Evolutionary conservation across 495 filamentous ascomycete species (phyloP).

Genomic region (Xylaria bambusicola): DNA sequence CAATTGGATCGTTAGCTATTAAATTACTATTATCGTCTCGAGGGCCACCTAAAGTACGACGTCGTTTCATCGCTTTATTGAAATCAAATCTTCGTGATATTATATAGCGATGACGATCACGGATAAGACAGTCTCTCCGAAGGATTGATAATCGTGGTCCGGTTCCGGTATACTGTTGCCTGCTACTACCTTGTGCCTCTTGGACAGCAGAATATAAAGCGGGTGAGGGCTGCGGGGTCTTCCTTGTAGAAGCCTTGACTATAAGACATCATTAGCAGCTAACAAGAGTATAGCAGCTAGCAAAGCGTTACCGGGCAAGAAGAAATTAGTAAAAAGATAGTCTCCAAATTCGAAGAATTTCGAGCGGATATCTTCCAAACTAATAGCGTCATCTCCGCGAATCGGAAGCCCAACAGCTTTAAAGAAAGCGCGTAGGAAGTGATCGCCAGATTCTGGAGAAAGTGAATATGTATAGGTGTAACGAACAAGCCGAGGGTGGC

Average conservation of each 20-base stretch:
- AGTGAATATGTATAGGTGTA: constrained; percentile 27
- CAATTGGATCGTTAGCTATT: neutral
- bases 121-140: constrained; percentile 26
- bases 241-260: constrained; percentile 11
- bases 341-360: constrained; percentile 24
- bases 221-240: constrained; percentile 22
- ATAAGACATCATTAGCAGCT: constrained; percentile 12
- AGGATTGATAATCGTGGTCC: constrained; percentile 26
- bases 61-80: constrained; percentile 17
- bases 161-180: constrained; percentile 21
- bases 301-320: constrained; percentile 22
- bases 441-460: constrained; percentile 23
- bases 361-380: constrained; percentile 12
- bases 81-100: constrained; percentile 30
- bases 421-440: constrained; percentile 25
- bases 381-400: constrained; percentile 14
- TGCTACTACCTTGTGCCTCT: constrained; percentile 17
- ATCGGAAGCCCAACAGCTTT: constrained; percentile 20
- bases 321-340: constrained; percentile 28
- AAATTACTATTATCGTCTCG: neutral
- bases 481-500: constrained; percentile 24
- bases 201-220: constrained; percentile 17
- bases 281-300: neutral
- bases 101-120: constrained; percentile 30
- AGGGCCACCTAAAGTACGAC: neutral